Base-by-base conservation (phyloP, 108 stramenopile species). In the Epipyxis sp. region DNA sequence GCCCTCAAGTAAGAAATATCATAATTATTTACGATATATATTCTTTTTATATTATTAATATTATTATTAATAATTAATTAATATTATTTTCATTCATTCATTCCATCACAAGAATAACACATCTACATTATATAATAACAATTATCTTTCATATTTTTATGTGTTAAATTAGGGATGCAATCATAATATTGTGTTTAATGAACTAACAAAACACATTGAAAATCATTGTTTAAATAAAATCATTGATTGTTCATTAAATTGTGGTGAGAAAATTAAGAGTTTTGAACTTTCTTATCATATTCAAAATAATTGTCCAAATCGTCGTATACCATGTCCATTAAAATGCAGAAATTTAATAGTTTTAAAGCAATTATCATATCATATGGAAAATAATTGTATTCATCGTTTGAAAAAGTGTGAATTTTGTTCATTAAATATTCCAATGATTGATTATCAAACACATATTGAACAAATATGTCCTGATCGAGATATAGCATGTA, bases 251-350 rank as follows among this genome's bases (percentile, higher is more conserved):
- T 20, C 29, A 20, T 41, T 68, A 20, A 37, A 41, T 16, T 68
- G 65, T 37, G 65, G 39, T 20, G 40, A 68, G 65, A 37, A 68
- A 16, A 68, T 68, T 20, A 25, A 57, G 25, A 20, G 16, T 25
- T 25, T 37, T 16, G 65, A 68, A 16, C 65, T 68, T 13, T 37
- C 41, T 20, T 20, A 68, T 16, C 65, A 68, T 25, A 13, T 68
- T 25, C 20, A 41, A 20, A 25, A 20, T 37, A 37, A 13, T 20
- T 68, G 65, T 41, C 16, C 40, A 16, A 74, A 74, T 74, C 71
- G 71, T 27, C 71, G 71, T 6, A 42, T 74, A 42, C 50, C 71
- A 30, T 74, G 71, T 57, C 71, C 71, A 6, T 42, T 35, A 42
- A 74, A 74, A 42, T 74, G 71, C 42, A 16, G 46, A 6, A 27